These are phyloP conservation scores for Pseudocercospora ulei DNA, from an alignment of 2,329 filamentous ascomycete species.

Conservation along the genomic window DNA sequence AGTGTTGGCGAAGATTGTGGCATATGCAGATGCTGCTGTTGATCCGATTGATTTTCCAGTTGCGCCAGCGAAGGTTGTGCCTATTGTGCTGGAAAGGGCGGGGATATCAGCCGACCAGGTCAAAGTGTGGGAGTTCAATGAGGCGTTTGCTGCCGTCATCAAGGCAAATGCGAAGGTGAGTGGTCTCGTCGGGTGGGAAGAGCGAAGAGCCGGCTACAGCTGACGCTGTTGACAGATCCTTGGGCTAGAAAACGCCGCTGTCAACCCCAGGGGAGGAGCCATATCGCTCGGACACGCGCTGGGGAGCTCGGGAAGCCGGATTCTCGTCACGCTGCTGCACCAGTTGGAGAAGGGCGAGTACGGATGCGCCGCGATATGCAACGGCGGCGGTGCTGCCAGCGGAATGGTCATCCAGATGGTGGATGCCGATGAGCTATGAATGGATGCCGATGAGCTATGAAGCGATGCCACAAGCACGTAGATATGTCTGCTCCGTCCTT, in stretches of 20 bases:
- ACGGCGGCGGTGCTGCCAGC: slow-evolving; percentile 85
- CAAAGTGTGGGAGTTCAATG: slow-evolving; percentile 95
- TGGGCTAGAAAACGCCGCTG: slow-evolving; percentile 64
- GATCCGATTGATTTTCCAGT: slow-evolving; percentile 91
- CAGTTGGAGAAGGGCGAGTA: slow-evolving; percentile 89
- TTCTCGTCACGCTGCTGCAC: slow-evolving; percentile 80
- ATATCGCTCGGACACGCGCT: slow-evolving; percentile 87
- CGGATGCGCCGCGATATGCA: slow-evolving; percentile 91
- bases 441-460: slow-evolving; percentile 46
- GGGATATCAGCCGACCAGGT: slow-evolving; percentile 88
- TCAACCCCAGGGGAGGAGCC: slow-evolving; percentile 82
- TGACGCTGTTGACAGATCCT: slow-evolving; percentile 53
- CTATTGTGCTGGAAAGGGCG: slow-evolving; percentile 75
- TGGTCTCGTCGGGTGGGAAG: slow-evolving; percentile 1
- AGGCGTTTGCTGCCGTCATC: slow-evolving; percentile 92
- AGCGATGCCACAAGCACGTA: slow-evolving; percentile 6
- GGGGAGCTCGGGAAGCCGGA: slow-evolving; percentile 85
- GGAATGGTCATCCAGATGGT: slow-evolving; percentile 75
- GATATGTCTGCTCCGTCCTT: no score
- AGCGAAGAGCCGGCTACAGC: slow-evolving; percentile 7
- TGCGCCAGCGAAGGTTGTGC: slow-evolving; percentile 83
- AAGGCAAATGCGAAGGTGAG: slow-evolving; percentile 80
- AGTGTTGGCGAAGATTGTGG: slow-evolving; percentile 76
- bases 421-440: slow-evolving; percentile 46
- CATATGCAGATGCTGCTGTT: slow-evolving; percentile 79